Evolutionary conservation across 2,329 filamentous ascomycete species (phyloP).

Genomic region (Sclerotinia glacialis): DNA sequence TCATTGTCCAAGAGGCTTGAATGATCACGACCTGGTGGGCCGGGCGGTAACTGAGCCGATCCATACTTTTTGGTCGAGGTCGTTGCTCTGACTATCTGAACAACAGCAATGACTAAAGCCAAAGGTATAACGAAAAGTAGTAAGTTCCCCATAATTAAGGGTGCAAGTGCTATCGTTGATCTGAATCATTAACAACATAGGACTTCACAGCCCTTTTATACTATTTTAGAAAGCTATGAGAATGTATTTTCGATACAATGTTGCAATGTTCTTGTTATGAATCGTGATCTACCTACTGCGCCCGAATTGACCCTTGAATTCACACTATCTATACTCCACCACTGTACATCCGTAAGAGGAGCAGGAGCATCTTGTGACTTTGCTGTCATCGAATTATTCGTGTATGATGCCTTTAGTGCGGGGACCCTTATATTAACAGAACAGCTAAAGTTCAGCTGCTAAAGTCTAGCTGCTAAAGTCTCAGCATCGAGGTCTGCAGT

Average conservation of each 20-base stretch:
- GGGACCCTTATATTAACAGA: background rate
- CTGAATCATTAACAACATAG: background rate
- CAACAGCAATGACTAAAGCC: background rate
- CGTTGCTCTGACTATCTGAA: background rate
- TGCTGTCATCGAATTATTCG: background rate
- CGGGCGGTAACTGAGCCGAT: background rate
- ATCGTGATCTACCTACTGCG: background rate
- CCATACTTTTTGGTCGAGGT: background rate
- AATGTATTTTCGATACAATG: background rate
- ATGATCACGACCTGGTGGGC: constrained; percentile 4
- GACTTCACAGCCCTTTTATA: background rate
- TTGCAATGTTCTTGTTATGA: background rate
- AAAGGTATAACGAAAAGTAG: background rate
- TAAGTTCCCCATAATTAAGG: background rate
- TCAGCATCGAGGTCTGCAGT: background rate
- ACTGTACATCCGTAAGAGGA: background rate
- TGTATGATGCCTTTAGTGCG: background rate
- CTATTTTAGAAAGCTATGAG: background rate
- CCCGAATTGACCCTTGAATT: background rate
- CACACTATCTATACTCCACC: background rate
- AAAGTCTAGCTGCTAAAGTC: no score
- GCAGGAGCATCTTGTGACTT: background rate
- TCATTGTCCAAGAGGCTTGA: background rate
- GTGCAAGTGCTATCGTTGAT: background rate
- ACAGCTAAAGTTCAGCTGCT: background rate